phyloP scores from a whole-genome alignment of 257 asterid genomes.

The Nicotiana noctiflora region DNA sequence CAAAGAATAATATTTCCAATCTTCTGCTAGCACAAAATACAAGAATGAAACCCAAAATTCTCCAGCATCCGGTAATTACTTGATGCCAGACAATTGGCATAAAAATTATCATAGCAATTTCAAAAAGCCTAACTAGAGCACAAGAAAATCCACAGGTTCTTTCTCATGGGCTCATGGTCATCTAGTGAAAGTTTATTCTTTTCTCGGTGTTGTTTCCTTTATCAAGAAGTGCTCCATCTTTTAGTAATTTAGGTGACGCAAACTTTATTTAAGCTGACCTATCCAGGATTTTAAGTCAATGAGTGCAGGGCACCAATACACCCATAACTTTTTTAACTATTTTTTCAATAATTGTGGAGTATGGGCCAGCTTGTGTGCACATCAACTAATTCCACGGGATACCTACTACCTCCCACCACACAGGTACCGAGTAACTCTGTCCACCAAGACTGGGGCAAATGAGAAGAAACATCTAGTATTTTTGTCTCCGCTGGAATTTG shows the following conservation, averaged over 20 bases:
- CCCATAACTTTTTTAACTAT: background rate
- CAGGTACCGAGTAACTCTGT: too few species aligned
- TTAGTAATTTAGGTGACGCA: background rate
- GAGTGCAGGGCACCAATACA: background rate
- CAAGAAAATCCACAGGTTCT: background rate
- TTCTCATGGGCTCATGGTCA: background rate
- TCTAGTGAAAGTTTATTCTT: background rate
- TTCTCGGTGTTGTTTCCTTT: background rate
- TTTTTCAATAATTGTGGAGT: too few species aligned
- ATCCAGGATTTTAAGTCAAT: background rate
- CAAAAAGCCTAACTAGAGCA: background rate
- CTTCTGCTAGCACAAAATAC: background rate
- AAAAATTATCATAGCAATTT: background rate
- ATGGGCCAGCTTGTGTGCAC: too few species aligned
- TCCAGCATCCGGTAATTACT: background rate
- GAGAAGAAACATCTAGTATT: too few species aligned
- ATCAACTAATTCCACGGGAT: too few species aligned
- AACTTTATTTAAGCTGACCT: background rate
- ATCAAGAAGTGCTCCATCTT: background rate
- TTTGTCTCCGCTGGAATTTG: too few species aligned
- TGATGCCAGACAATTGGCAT: background rate
- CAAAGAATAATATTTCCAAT: background rate
- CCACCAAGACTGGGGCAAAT: too few species aligned
- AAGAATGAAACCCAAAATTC: background rate
- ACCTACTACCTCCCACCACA: too few species aligned